These are phyloP conservation scores for Wickerhamomyces hampshirensis DNA, from an alignment of 805 yeast genomes.

Conservation along the genomic window DNA sequence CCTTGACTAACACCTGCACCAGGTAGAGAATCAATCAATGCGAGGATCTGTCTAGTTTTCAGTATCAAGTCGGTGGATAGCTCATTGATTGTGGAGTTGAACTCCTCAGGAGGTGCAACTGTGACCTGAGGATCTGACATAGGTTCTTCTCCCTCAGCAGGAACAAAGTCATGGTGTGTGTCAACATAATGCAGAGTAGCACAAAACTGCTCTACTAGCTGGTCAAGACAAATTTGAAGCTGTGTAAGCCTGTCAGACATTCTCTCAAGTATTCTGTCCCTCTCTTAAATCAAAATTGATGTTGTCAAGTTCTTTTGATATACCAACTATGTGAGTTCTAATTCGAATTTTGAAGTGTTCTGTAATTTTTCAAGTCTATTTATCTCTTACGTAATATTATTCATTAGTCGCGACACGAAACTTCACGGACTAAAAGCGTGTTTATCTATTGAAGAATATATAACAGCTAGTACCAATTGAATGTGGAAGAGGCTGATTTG, in stretches of 20 bases:
- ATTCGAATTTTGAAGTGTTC: too few species aligned
- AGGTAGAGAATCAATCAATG: slow-evolving; percentile 83
- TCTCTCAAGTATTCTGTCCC: too few species aligned
- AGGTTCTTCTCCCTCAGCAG: slow-evolving; percentile 44
- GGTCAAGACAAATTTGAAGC: slow-evolving; percentile 80
- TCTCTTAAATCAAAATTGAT: too few species aligned
- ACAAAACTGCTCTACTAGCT: slow-evolving; percentile 71
- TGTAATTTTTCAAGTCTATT: too few species aligned
- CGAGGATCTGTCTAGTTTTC: slow-evolving; percentile 80
- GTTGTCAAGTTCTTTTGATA: too few species aligned
- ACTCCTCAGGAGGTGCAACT: slow-evolving; percentile 42
- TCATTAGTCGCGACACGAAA: too few species aligned
- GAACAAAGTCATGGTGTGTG: slow-evolving; percentile 60
- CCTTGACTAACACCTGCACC: slow-evolving; percentile 84
- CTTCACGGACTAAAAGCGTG: too few species aligned
- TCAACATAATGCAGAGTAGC: slow-evolving; percentile 79
- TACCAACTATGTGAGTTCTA: too few species aligned
- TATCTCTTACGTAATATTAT: too few species aligned
- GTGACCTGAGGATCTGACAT: slow-evolving; percentile 59
- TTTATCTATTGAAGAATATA: too few species aligned
- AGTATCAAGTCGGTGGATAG: slow-evolving; percentile 79
- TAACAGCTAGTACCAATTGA: too few species aligned
- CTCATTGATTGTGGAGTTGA: slow-evolving; percentile 56
- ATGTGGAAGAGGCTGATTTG: background rate
- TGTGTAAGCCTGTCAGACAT: slow-evolving; percentile 89